Conservation (phyloP, 768 basidiomycete genomes). For the Daedaleopsis sinensis region DNA sequence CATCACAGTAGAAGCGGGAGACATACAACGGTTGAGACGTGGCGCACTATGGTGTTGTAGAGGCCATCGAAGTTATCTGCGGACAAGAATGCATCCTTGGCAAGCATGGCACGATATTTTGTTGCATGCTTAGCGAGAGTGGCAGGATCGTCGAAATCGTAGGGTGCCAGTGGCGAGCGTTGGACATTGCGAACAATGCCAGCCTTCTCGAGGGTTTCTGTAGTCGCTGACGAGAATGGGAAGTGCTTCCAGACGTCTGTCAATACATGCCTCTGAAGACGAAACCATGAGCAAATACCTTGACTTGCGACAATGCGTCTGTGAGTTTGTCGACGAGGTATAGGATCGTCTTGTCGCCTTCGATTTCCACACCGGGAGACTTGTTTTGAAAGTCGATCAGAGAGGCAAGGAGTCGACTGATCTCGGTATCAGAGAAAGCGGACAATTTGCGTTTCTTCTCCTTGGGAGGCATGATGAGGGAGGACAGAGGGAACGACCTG, state of each 20-base stretch:
- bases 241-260: background rate
- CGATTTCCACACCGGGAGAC: background rate
- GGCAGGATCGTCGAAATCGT: background rate
- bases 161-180: background rate
- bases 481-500: background rate
- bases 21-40: background rate
- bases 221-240: background rate
- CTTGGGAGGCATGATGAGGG: background rate
- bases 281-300: background rate
- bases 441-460: conserved; percentile 4
- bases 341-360: background rate
- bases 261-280: background rate
- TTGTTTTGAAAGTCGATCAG: background rate
- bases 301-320: background rate
- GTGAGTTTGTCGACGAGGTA: background rate
- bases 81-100: background rate
- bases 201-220: background rate
- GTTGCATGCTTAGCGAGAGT: background rate
- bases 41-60: background rate
- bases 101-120: background rate
- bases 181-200: background rate
- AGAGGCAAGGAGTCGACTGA: background rate
- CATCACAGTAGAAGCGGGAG: background rate
- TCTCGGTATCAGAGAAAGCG: background rate
- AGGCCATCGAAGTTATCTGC: background rate